These are phyloP conservation scores for Lactarius sp. DNA, from an alignment of 768 basidiomycete species.

Conservation along the genomic window DNA sequence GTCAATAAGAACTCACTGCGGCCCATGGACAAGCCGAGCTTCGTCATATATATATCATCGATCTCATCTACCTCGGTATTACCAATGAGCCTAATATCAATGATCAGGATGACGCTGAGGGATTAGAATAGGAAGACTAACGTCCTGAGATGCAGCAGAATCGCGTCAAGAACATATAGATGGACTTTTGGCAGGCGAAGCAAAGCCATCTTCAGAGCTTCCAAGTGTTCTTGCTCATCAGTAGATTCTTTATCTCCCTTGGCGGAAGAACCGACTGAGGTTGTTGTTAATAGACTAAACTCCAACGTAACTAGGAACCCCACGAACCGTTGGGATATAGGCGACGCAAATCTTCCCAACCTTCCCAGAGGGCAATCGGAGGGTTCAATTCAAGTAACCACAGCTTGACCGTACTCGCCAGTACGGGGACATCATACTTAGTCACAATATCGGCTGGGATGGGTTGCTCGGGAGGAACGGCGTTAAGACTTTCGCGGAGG, in stretches of 20 bases:
- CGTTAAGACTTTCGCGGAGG: slow-evolving; percentile 80
- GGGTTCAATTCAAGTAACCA: slow-evolving; percentile 92
- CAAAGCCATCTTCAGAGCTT: slow-evolving; percentile 57
- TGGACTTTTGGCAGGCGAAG: slow-evolving; percentile 73
- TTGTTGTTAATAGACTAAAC: slow-evolving; percentile 1
- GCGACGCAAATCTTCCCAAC: slow-evolving; percentile 87
- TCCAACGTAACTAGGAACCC: not conserved
- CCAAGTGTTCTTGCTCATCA: slow-evolving; percentile 52
- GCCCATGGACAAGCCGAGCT: slow-evolving; percentile 83
- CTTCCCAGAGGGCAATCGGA: slow-evolving; percentile 78
- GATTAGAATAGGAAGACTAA: slow-evolving; percentile 28
- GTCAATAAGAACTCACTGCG: slow-evolving; percentile 52
- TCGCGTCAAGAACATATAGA: slow-evolving; percentile 69
- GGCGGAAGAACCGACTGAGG: slow-evolving; percentile 47
- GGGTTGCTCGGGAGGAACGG: slow-evolving; percentile 49
- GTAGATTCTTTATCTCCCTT: slow-evolving; percentile 50
- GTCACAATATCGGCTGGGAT: slow-evolving; percentile 53
- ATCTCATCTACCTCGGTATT: slow-evolving; percentile 65
- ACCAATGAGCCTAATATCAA: slow-evolving; percentile 52
- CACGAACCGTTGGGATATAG: slow-evolving; percentile 67
- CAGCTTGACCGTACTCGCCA: slow-evolving; percentile 80
- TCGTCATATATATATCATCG: slow-evolving; percentile 77
- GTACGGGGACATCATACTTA: slow-evolving; percentile 80
- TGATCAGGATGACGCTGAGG: slow-evolving; percentile 7
- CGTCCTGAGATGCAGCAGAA: slow-evolving; percentile 73